A percentile compares a stretch with the other conserved stretches of the same genome.
Evolutionary conservation across 176 grass and related monocot species (phyloP).

Genomic region (Cocos nucifera): DNA sequence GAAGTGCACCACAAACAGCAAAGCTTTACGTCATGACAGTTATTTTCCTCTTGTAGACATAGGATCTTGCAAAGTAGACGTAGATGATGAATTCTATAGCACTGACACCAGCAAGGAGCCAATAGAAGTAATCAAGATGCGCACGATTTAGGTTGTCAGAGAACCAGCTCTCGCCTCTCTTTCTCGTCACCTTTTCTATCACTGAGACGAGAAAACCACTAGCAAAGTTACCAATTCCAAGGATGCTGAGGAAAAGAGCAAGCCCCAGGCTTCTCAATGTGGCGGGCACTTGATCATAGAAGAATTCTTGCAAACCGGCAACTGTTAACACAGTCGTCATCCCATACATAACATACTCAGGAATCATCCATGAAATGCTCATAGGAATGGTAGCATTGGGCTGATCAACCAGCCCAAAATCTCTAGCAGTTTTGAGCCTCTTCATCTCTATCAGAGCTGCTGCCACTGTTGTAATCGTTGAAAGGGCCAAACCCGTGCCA

Average conservation of each 20-base stretch:
- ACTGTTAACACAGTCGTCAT: conserved; percentile 35
- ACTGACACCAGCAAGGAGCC: conserved; percentile 35
- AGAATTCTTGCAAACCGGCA: conserved; percentile 51
- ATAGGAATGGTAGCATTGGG: conserved; percentile 34
- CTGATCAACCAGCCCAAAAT: conserved; percentile 32
- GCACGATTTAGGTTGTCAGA: conserved; percentile 36
- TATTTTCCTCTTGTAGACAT: conserved; percentile 27
- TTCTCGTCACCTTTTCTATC: conserved; percentile 34
- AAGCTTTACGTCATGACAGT: neutral
- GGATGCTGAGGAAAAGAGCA: conserved; percentile 45
- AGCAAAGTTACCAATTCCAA: conserved; percentile 31
- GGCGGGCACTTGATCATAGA: conserved; percentile 58
- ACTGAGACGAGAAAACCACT: conserved; percentile 35
- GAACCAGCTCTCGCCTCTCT: conserved; percentile 35
- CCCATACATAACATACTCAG: conserved; percentile 39
- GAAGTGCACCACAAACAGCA: no score
- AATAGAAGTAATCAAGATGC: conserved; percentile 58
- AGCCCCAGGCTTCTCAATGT: conserved; percentile 40
- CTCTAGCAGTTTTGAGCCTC: conserved; percentile 34
- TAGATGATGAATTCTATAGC: conserved; percentile 29
- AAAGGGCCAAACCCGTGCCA: conserved; percentile 32
- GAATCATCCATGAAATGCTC: conserved; percentile 51
- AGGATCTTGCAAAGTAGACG: conserved; percentile 26
- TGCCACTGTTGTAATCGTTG: conserved; percentile 33
- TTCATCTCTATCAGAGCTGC: conserved; percentile 42